phyloP scores from a whole-genome alignment of 768 basidiomycete species.

The Kwoniella newhampshirensis region DNA sequence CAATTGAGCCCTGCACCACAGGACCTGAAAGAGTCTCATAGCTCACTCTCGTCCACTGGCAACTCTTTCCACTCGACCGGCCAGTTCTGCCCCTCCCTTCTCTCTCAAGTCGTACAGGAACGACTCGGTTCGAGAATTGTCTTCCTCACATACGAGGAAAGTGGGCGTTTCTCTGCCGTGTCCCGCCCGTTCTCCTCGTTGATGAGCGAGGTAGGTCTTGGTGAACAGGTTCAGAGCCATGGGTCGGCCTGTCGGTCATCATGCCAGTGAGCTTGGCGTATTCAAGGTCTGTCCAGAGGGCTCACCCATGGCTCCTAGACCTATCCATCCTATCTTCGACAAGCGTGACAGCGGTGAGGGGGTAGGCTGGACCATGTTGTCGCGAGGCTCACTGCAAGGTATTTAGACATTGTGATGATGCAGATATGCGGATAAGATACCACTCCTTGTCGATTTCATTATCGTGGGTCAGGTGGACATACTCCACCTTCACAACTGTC shows the following conservation, averaged over 20 bases:
- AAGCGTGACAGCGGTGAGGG: constrained; percentile 15
- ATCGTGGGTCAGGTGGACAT: constrained; percentile 22
- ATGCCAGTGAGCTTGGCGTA: background rate
- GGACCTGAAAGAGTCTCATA: background rate
- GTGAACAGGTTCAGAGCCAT: constrained; percentile 50
- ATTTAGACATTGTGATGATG: too few species aligned
- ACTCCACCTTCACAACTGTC: constrained; percentile 11
- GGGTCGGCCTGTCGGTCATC: constrained; percentile 34
- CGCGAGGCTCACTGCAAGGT: too few species aligned
- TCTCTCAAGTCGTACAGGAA: constrained; percentile 34
- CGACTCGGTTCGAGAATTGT: constrained; percentile 24
- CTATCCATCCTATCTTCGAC: constrained; percentile 45
- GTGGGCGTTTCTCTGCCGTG: background rate
- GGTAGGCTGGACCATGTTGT: constrained; percentile 27
- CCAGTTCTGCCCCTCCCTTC: constrained; percentile 29
- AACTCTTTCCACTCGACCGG: constrained; percentile 26
- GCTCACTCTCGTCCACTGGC: constrained; percentile 39
- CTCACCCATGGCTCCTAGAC: constrained; percentile 48
- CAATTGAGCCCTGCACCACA: constrained; percentile 2
- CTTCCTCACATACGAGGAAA: constrained; percentile 43
- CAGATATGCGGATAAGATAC: too few species aligned
- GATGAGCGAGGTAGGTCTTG: constrained; percentile 35
- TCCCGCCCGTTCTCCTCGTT: background rate
- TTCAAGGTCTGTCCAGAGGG: background rate
- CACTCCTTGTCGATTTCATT: too few species aligned